These are phyloP conservation scores for Mycena rosella DNA, from an alignment of 768 basidiomycete genomes.

Conservation along the genomic window DNA sequence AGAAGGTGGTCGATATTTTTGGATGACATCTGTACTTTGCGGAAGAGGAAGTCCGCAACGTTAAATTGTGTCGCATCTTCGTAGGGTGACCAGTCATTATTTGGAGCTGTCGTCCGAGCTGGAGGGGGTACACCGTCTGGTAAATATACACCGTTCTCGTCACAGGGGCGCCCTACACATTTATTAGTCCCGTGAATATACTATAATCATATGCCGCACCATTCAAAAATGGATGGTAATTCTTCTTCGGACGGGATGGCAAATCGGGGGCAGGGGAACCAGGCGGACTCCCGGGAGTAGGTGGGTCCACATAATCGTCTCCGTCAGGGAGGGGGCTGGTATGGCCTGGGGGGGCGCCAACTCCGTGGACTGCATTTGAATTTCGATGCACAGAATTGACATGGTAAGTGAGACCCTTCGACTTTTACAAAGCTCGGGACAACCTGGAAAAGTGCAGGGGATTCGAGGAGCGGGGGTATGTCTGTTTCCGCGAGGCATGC, in stretches of 20 bases:
- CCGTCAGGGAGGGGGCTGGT: too few relatives aligned
- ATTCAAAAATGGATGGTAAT: slow-evolving; percentile 13
- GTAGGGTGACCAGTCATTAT: slow-evolving; percentile 22
- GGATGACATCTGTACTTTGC: slow-evolving; percentile 38
- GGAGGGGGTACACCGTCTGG: slow-evolving; percentile 1
- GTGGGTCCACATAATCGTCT: neutral
- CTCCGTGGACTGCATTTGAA: too few relatives aligned
- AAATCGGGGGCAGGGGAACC: neutral
- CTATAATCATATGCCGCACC: neutral
- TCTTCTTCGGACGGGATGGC: neutral
- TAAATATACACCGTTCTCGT: neutral
- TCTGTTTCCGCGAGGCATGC: too few relatives aligned
- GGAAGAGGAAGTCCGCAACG: slow-evolving; percentile 35
- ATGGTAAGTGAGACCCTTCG: too few relatives aligned
- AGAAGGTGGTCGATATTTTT: slow-evolving; percentile 43
- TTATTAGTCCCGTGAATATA: neutral
- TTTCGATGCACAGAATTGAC: too few relatives aligned
- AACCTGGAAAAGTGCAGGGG: too few relatives aligned
- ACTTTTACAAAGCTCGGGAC: too few relatives aligned
- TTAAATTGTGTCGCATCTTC: slow-evolving; percentile 26
- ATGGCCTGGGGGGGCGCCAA: too few relatives aligned
- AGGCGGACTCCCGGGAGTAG: neutral
- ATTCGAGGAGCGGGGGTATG: too few relatives aligned
- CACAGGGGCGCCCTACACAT: neutral
- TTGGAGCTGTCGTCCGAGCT: neutral